Conservation (phyloP, 306 rosid species). For the Ziziphus jujuba region DNA sequence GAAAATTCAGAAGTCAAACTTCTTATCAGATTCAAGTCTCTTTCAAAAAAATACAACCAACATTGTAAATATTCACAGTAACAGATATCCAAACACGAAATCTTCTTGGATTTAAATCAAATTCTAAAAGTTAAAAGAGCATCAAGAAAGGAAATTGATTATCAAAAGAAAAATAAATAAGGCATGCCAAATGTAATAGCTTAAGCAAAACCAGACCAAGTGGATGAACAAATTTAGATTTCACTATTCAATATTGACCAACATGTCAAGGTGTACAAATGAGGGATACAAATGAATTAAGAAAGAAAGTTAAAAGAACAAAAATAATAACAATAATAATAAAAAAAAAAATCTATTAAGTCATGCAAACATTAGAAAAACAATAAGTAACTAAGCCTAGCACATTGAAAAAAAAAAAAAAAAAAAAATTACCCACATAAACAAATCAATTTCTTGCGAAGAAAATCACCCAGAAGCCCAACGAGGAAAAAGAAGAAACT, state of each 20-base stretch:
- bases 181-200: no score
- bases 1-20: conserved; percentile 26
- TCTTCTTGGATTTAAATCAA: neutral
- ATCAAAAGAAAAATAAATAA: no score
- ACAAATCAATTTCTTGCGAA: conserved; percentile 19
- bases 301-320: neutral
- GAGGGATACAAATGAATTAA: conserved; percentile 4
- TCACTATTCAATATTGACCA: conserved; percentile 12
- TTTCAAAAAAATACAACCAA: conserved; percentile 26
- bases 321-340: no score
- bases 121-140: neutral
- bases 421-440: conserved; percentile 23
- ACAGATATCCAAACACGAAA: conserved; percentile 2
- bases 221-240: conserved; percentile 8
- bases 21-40: conserved; percentile 4
- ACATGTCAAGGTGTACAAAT: conserved; percentile 10
- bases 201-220: neutral
- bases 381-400: neutral
- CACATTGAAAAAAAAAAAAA: conserved; percentile 14
- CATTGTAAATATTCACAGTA: neutral
- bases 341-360: neutral
- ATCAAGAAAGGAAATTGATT: neutral
- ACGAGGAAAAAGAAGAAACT: conserved; percentile 12
- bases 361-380: conserved; percentile 6
- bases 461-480: conserved; percentile 26